Base-by-base conservation (phyloP, 225 moss, liverwort and hornwort species). In the Asterella californica region DNA sequence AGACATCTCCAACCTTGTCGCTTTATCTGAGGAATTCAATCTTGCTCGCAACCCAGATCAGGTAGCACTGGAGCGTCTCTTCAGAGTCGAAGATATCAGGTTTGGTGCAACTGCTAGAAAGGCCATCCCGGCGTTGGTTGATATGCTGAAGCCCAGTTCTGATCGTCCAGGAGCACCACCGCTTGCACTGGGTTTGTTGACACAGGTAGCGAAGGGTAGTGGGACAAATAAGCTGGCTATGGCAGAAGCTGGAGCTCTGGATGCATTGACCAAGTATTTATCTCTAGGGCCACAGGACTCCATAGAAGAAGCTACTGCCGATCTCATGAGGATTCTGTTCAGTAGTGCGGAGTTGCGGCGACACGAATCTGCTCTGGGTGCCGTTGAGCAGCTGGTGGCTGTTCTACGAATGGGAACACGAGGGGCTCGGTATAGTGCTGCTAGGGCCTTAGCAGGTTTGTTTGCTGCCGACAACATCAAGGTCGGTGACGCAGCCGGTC, bases 241-340 rank as follows among this genome's bases (percentile, higher is more conserved):
- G 99, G 99, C 93, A 78, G 99, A 99, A 86, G 93, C 99, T 38
- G 99, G 99, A 36, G 99, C 99, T 12, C 79, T 99, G 78, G 99
- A 99, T 82, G 95, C 90, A 36, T 81, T 99, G 53, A 99, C 99
- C 38, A 99, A 95, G 76, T 99, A 99, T 78, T 81, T 99, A 54
- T 99, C 99, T 62, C 88, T 99, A 42, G 99, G 99, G 38, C 99
- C 99, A 21, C 95, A 99, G 77, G 99, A 99, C 84, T 92, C 90
- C 46, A 95, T 95, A 32, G 95, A 99, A 82, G 99, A 99, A 79
- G 95, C 93, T 25, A 94, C 99, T 27, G 99, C 99, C 60, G 86
- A 95, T 86, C 90, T 99, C 1, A 64, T 99, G 82, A 86, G 95
- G 74, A 91, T 95, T 37, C 84, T 99, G 68, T 95, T 99, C 68